phyloP scores from a whole-genome alignment of 1,139 yeast species.

The Zygosaccharomyces sapae region DNA sequence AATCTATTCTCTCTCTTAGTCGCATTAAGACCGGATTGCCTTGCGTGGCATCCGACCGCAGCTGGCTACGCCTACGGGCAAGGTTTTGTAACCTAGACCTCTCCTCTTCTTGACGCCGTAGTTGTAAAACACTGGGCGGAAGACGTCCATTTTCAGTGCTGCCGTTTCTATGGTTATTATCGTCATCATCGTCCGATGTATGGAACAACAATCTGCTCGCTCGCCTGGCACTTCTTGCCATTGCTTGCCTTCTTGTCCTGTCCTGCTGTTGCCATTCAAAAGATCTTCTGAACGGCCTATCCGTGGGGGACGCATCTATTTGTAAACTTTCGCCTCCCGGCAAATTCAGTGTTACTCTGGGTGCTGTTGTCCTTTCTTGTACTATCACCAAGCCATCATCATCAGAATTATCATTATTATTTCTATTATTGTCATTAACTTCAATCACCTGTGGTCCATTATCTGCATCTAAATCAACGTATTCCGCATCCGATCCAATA shows the following conservation, averaged over 20 bases:
- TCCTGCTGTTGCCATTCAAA: conserved; percentile 25
- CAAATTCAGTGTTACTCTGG: conserved; percentile 24
- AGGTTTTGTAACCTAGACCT: conserved; percentile 11
- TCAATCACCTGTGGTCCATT: conserved; percentile 4
- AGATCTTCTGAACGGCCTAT: conserved; percentile 29
- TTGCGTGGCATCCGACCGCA: conserved; percentile 9
- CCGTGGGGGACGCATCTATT: conserved; percentile 24
- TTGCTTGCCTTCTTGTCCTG: conserved; percentile 20
- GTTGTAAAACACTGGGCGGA: conserved; percentile 15
- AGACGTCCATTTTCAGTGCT: conserved; percentile 8
- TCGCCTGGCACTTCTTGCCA: conserved; percentile 23
- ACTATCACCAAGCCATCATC: conserved; percentile 31
- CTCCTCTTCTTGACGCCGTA: conserved; percentile 15
- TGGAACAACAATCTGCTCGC: conserved; percentile 20
- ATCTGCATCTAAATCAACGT: conserved; percentile 28
- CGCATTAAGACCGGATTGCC: conserved; percentile 14
- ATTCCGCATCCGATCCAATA: conserved; percentile 23
- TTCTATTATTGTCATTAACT: conserved; percentile 3
- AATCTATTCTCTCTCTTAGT: conserved; percentile 17
- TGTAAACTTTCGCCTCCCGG: conserved; percentile 32
- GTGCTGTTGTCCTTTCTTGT: conserved; percentile 27
- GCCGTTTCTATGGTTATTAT: conserved; percentile 6
- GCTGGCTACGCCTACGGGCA: conserved; percentile 13
- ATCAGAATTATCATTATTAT: conserved; percentile 12
- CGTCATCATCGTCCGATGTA: conserved; percentile 14